Evolutionary conservation across 257 asterid species (phyloP).

Genomic region (Capsicum baccatum): DNA sequence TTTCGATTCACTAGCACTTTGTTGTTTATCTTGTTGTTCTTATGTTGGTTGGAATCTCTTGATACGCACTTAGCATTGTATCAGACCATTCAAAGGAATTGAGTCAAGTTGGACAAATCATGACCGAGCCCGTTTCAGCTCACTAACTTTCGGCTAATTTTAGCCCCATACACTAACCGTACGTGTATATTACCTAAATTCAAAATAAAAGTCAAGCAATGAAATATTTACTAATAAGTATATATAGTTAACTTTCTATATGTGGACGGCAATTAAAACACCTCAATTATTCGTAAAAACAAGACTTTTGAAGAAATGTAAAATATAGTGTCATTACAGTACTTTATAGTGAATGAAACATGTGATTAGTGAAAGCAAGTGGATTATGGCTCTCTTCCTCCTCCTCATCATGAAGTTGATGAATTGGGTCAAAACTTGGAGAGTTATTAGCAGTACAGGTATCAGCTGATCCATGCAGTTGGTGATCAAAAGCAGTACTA

Average conservation of each 20-base stretch:
- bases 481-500: constrained; percentile 24
- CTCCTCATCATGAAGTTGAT: constrained; percentile 44
- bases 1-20: no score
- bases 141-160: no score
- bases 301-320: neutral
- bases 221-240: neutral
- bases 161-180: neutral
- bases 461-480: constrained; percentile 38
- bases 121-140: no score
- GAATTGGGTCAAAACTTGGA: constrained; percentile 55
- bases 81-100: no score
- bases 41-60: no score
- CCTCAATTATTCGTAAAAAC: neutral
- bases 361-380: constrained; percentile 56
- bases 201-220: neutral
- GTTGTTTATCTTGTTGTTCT: no score
- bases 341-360: constrained; percentile 41
- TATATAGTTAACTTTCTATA: neutral
- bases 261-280: neutral
- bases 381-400: constrained; percentile 64
- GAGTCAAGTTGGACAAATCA: no score
- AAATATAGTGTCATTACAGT: neutral
- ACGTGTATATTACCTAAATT: neutral
- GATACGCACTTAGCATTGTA: no score
- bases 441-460: constrained; percentile 34